Conservation (phyloP, 2,329 filamentous ascomycete genomes). For the Fusarium chlamydosporum region DNA sequence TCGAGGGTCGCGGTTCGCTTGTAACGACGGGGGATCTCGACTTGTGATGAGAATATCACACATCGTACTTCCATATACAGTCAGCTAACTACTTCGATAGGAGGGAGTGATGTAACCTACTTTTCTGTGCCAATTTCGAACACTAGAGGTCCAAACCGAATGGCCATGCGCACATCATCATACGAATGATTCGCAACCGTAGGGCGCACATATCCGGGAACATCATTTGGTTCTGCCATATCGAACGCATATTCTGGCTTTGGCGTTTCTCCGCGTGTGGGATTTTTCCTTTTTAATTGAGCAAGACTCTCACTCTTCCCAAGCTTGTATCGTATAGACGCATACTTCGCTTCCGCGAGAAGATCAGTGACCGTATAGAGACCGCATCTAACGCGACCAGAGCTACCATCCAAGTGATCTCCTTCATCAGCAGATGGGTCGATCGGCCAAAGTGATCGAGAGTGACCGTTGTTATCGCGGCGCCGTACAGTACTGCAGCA, state of each 20-base stretch:
- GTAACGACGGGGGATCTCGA: conserved; percentile 46
- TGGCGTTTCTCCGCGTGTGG: conserved; percentile 3
- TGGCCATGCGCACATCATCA: conserved; percentile 56
- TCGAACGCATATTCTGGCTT: conserved; percentile 25
- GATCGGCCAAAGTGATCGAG: conserved; percentile 41
- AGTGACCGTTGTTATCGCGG: conserved; percentile 38
- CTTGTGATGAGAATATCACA: conserved; percentile 48
- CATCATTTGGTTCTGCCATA: conserved; percentile 30
- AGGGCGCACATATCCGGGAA: conserved; percentile 51
- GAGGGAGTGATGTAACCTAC: conserved; percentile 45
- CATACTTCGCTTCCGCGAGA: conserved; percentile 48
- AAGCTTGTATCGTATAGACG: conserved; percentile 21
- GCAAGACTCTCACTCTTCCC: conserved; percentile 26
- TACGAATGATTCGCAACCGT: conserved; percentile 52
- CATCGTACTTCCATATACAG: conserved; percentile 23
- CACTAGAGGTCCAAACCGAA: conserved; percentile 56
- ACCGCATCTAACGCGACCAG: conserved; percentile 16
- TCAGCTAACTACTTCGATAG: background rate
- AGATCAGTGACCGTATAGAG: conserved; percentile 32
- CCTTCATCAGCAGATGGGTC: conserved; percentile 1
- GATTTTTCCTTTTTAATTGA: conserved; percentile 15
- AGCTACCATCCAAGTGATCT: conserved; percentile 30
- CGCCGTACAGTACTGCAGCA: conserved; percentile 41
- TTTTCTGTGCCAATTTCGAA: conserved; percentile 58
- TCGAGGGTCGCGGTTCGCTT: conserved; percentile 35